These are phyloP conservation scores for Phytopythium ostracodes DNA, from an alignment of 352 stramenopile species.

Conservation along the genomic window DNA sequence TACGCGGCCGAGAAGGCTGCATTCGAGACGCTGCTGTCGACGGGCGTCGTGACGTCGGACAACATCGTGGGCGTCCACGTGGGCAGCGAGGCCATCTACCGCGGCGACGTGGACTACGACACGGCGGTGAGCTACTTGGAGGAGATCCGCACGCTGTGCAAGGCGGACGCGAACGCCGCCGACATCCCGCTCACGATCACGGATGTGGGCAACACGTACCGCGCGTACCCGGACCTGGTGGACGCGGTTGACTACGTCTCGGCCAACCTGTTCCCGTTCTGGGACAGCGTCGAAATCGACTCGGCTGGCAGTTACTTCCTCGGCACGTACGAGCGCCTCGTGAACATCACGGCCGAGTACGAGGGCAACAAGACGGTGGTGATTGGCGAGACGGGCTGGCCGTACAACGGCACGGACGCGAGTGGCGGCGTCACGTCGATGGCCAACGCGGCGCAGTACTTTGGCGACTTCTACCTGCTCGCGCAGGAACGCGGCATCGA, in stretches of 20 bases:
- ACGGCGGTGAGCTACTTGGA: conserved; percentile 47
- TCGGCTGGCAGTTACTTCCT: conserved; percentile 28
- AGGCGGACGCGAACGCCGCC: conserved; percentile 16
- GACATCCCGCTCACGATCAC: conserved; percentile 53
- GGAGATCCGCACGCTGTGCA: conserved; percentile 45
- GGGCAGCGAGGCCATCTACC: conserved; percentile 67
- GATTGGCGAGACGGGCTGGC: conserved; percentile 68
- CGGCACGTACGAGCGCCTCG: conserved; percentile 34
- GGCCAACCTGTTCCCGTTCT: conserved; percentile 70
- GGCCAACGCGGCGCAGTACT: conserved; percentile 42
- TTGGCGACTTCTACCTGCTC: conserved; percentile 58
- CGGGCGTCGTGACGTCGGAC: conserved; percentile 26
- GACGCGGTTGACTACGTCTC: conserved; percentile 56
- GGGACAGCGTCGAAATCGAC: conserved; percentile 39
- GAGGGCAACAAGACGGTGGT: conserved; percentile 46
- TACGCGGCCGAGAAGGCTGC: conserved; percentile 37
- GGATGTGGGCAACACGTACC: conserved; percentile 55
- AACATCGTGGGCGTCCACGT: conserved; percentile 58
- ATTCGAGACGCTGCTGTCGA: conserved; percentile 40
- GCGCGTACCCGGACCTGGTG: conserved; percentile 44
- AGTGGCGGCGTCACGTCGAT: conserved; percentile 31
- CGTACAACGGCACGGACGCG: conserved; percentile 27
- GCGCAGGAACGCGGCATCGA: conserved; percentile 36
- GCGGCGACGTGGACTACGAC: conserved; percentile 36
- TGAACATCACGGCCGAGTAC: conserved; percentile 20